Percentiles rank a stretch among this genome's conserved stretches.
These are phyloP conservation scores for Plenodomus tracheiphilus DNA, from an alignment of 2,329 filamentous ascomycete genomes.

Conservation along the genomic window DNA sequence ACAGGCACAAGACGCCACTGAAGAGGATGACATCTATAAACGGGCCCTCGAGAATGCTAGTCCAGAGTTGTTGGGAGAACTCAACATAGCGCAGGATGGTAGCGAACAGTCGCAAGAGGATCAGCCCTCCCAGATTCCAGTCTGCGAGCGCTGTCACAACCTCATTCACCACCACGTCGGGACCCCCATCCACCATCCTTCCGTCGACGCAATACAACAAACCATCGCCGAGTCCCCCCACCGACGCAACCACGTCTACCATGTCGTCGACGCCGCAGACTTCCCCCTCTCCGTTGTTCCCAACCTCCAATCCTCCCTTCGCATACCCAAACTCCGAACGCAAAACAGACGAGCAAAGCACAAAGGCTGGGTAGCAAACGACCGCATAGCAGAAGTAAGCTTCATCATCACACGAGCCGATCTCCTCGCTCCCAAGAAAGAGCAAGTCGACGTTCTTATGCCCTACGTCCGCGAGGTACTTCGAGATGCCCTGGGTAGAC, in stretches of 20 bases:
- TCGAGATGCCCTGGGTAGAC: slow-evolving; percentile 71
- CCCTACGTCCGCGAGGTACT: slow-evolving; percentile 79
- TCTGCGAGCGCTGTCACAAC: slow-evolving; percentile 87
- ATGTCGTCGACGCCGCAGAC: slow-evolving; percentile 91
- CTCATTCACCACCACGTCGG: slow-evolving; percentile 76
- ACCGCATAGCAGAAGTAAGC: slow-evolving; percentile 73
- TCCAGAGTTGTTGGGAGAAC: slow-evolving; percentile 28
- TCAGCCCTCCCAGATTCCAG: slow-evolving; percentile 49
- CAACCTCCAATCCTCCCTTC: slow-evolving; percentile 69
- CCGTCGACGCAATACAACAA: slow-evolving; percentile 76
- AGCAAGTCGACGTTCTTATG: slow-evolving; percentile 83
- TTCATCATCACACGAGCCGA: slow-evolving; percentile 92
- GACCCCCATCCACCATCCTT: slow-evolving; percentile 76
- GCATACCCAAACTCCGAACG: slow-evolving; percentile 73
- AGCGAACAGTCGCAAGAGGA: slow-evolving; percentile 16
- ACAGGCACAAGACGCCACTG: slow-evolving; percentile 19
- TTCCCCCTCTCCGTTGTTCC: slow-evolving; percentile 93
- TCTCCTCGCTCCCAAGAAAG: slow-evolving; percentile 79
- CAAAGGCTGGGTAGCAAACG: slow-evolving; percentile 65
- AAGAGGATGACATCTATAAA: slow-evolving; percentile 45
- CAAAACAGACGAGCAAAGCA: slow-evolving; percentile 76
- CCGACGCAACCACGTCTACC: slow-evolving; percentile 91
- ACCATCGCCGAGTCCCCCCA: slow-evolving; percentile 88
- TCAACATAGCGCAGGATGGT: slow-evolving; percentile 31
- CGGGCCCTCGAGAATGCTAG: slow-evolving; percentile 38